phyloP scores from a whole-genome alignment of 1,284 basidiomycete genomes.

The Naganishia sp. region DNA sequence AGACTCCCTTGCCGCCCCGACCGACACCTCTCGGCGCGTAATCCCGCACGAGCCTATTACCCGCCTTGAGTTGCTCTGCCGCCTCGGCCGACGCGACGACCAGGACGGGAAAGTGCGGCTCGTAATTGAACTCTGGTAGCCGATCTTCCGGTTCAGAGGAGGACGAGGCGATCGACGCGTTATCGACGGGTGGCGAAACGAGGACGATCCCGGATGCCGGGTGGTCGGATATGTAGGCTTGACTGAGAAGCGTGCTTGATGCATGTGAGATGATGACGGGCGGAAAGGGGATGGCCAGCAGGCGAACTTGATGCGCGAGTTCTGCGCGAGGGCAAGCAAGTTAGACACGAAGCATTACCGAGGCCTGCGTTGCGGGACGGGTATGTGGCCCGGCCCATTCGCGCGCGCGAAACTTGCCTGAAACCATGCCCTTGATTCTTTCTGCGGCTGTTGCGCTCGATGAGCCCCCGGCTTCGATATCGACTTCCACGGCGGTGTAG shows the following conservation, averaged over 20 bases:
- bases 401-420: slow-evolving; percentile 43
- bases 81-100: slow-evolving; percentile 56
- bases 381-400: not conserved
- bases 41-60: slow-evolving; percentile 37
- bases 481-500: slow-evolving; percentile 63
- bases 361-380: not conserved
- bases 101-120: slow-evolving; percentile 66
- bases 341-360: not conserved
- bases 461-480: slow-evolving; percentile 55
- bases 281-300: slow-evolving; percentile 63
- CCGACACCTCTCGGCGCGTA: slow-evolving; percentile 39
- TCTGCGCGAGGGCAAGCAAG: slow-evolving; percentile 30
- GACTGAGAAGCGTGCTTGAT: slow-evolving; percentile 61
- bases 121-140: slow-evolving; percentile 63
- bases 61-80: slow-evolving; percentile 20
- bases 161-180: slow-evolving; percentile 6
- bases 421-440: slow-evolving; percentile 55
- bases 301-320: slow-evolving; percentile 48
- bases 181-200: slow-evolving; percentile 59
- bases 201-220: slow-evolving; percentile 65
- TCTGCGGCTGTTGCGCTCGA: slow-evolving; percentile 20
- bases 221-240: slow-evolving; percentile 67
- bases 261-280: slow-evolving; percentile 64
- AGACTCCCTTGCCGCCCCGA: slow-evolving; percentile 49
- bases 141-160: slow-evolving; percentile 31